Base-by-base conservation (phyloP, 257 asterid species). In the Anisodus tanguticus region DNA sequence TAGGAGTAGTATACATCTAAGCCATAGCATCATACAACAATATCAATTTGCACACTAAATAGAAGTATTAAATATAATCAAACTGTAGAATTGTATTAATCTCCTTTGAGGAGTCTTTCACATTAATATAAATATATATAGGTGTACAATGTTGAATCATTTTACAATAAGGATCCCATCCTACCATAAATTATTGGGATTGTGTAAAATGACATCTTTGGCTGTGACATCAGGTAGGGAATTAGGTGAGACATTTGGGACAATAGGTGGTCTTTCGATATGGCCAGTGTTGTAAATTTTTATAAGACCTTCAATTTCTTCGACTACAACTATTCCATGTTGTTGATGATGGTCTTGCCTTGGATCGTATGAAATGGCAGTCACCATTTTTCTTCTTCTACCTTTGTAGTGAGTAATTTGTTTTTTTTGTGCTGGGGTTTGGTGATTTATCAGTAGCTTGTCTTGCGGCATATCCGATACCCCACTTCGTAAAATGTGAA, bases 231-330 rank as follows among this genome's bases (percentile, higher is more conserved):
- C 15, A 43, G 26, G 9, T 11, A 62, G 12, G 37, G 60, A 59
- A 80, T 47, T 17, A 43, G 76, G 47, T 22, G 84, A 45, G 31
- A 62, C 76, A 59, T 22, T 45, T 31, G 77, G 77, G 59, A 81
- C 62, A 41, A 81, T 22, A 11, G 41, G 72, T 47, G 60, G 4
- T 81, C 84, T 62, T 62, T 81, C 84, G 17, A 81, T 12, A 3
- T 51, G 84, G 26, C 84, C 84, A 81, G 62, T 31, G 62, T 62
- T 81, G 84, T 81, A 81, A 43, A 81, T 3, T 66, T 63, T 81
- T n/a, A 81, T 81, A 9, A 62, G 62, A 19, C 84, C 84, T 7
- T 81, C 84, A 51, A 81, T 13, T 62, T 81, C 84, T 81, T 81
- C 62, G 0, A 51, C 31, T 9, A 81, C 58, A 66, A 22, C 59